A percentile compares a stretch with the other conserved stretches of the same genome.
Evolutionary conservation across 805 yeast genomes (phyloP).

Genomic region (Kodamaea hsintzibuensis): DNA sequence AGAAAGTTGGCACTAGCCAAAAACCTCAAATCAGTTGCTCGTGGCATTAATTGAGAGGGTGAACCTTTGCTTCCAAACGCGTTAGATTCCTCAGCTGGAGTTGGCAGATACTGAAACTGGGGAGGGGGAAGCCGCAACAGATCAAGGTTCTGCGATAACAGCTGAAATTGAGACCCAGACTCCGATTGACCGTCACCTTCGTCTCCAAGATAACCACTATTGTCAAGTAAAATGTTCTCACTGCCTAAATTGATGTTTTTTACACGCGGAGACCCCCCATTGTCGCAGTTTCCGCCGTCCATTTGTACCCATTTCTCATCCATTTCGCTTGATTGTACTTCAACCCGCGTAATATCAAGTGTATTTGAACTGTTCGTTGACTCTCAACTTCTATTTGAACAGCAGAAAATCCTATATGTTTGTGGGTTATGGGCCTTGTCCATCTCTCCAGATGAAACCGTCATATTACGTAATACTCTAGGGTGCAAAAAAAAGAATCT

Average conservation of each 20-base stretch:
- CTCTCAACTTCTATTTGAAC: not conserved
- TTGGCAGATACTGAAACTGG: not conserved
- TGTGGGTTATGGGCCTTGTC: not conserved
- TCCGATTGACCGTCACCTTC: not conserved
- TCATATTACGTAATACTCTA: not conserved
- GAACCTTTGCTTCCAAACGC: not conserved
- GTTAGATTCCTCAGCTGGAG: not conserved
- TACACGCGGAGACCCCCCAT: not conserved
- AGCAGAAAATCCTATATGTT: not conserved
- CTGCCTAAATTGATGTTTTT: not conserved
- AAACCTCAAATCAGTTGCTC: conserved; percentile 26
- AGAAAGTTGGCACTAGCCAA: conserved; percentile 43
- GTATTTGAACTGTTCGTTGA: not conserved
- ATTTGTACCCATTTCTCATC: not conserved
- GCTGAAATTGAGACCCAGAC: not conserved
- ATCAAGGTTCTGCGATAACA: not conserved
- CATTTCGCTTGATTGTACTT: not conserved
- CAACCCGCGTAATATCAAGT: not conserved
- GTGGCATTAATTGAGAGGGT: not conserved
- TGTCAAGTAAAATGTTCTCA: not conserved
- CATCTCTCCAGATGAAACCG: not conserved
- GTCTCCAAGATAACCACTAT: not conserved
- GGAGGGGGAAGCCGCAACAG: conserved; percentile 2
- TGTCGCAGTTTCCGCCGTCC: conserved; percentile 2
- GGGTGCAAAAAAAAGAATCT: not conserved